A percentile compares a stretch with the other conserved stretches of the same genome.
Evolutionary conservation across 345 rosid species (phyloP).

Genomic region (Brassica incana): DNA sequence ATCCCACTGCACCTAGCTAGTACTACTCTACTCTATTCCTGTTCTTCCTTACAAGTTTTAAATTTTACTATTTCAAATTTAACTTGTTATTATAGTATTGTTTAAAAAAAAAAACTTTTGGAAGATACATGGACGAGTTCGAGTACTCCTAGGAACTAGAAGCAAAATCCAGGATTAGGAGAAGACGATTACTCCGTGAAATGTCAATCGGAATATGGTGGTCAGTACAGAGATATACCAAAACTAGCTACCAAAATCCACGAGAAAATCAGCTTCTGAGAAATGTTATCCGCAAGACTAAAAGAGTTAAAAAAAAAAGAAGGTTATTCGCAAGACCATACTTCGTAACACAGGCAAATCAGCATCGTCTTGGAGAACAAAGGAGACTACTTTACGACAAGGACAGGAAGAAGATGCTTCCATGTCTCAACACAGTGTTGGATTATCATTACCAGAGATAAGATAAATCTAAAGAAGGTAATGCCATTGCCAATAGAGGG

Average conservation of each 20-base stretch:
- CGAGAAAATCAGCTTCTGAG: slow-evolving; percentile 23
- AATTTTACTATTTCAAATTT: not conserved
- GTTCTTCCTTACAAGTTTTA: not conserved
- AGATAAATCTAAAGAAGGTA: slow-evolving; percentile 13
- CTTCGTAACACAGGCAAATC: no score
- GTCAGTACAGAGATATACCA: slow-evolving; percentile 22
- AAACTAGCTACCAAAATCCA: not conserved
- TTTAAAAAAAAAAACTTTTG: no score
- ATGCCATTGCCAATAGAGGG: slow-evolving; percentile 8
- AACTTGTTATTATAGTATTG: no score
- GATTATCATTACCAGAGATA: slow-evolving; percentile 1
- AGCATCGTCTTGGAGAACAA: no score
- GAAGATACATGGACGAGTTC: not conserved
- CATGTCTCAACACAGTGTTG: slow-evolving; percentile 3
- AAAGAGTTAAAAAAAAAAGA: no score
- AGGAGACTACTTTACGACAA: no score
- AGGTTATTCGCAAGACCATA: no score
- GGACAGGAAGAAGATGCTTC: not conserved
- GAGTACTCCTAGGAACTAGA: slow-evolving; percentile 3
- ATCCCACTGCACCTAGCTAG: slow-evolving; percentile 21
- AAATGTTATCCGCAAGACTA: slow-evolving; percentile 9
- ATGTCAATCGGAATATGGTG: not conserved
- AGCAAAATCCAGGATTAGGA: not conserved
- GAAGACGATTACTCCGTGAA: not conserved
- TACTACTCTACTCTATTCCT: not conserved